Evolutionary conservation across 1,139 yeast species (phyloP).

Genomic region (Magnusiomyces sp.): DNA sequence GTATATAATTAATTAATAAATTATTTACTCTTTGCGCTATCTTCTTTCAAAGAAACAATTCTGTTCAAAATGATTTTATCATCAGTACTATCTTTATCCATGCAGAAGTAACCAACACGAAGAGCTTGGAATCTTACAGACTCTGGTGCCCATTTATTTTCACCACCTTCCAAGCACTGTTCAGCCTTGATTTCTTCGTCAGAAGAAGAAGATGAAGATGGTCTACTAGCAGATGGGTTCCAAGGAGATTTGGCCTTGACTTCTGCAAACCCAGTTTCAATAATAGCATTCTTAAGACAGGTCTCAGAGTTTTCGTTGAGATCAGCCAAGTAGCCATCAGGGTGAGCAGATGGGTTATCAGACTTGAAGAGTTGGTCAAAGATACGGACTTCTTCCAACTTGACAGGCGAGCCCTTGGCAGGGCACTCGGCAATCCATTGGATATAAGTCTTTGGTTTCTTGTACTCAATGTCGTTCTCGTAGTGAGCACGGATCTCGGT

Average conservation of each 20-base stretch:
- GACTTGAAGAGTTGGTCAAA: slow-evolving; percentile 83
- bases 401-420: slow-evolving; percentile 52
- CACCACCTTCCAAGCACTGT: slow-evolving; percentile 42
- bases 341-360: slow-evolving; percentile 84
- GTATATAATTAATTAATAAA: too few species aligned
- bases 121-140: slow-evolving; percentile 97
- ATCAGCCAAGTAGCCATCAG: slow-evolving; percentile 81
- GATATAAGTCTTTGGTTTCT: slow-evolving; percentile 87
- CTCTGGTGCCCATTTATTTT: slow-evolving; percentile 56
- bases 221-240: slow-evolving; percentile 39
- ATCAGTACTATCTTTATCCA: slow-evolving; percentile 67
- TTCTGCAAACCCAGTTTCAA: slow-evolving; percentile 72
- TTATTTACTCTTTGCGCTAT: slow-evolving; percentile 27
- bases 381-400: slow-evolving; percentile 68
- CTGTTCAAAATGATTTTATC: slow-evolving; percentile 67
- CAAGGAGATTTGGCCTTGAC: slow-evolving; percentile 68
- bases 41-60: slow-evolving; percentile 83
- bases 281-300: slow-evolving; percentile 52
- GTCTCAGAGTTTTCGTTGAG: slow-evolving; percentile 74
- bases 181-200: slow-evolving; percentile 22
- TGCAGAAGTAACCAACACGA: slow-evolving; percentile 92
- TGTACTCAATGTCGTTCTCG: slow-evolving; percentile 53
- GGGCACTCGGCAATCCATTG: slow-evolving; percentile 88
- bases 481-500: slow-evolving; percentile 70
- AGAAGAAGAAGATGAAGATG: slow-evolving; percentile 20